Conservation (phyloP, 371 early-diverging fungal species). For the Lichtheimia corymbifera region DNA sequence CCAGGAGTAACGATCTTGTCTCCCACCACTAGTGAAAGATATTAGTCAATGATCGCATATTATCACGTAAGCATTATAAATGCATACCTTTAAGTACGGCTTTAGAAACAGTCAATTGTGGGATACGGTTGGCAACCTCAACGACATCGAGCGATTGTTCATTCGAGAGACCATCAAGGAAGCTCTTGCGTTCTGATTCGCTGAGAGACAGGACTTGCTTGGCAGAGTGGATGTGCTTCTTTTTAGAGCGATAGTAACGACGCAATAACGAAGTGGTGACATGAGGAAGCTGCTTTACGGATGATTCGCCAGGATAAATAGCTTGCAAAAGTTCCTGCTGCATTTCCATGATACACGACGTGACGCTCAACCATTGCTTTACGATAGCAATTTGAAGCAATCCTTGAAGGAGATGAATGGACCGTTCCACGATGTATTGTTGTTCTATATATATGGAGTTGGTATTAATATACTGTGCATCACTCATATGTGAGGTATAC, state of each 20-base stretch:
- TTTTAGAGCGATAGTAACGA: slow-evolving; percentile 29
- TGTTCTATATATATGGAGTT: slow-evolving; percentile 51
- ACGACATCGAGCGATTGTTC: slow-evolving; percentile 70
- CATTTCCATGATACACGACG: slow-evolving; percentile 69
- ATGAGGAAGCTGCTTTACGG: slow-evolving; percentile 85
- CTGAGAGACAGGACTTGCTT: slow-evolving; percentile 68
- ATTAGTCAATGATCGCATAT: not conserved
- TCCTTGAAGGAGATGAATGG: slow-evolving; percentile 78
- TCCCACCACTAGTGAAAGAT: slow-evolving; percentile 58
- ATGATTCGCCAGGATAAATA: slow-evolving; percentile 68
- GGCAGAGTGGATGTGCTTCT: slow-evolving; percentile 44
- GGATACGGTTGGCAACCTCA: slow-evolving; percentile 76
- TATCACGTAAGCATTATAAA: not conserved
- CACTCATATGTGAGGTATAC: not conserved
- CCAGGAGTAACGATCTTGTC: slow-evolving; percentile 80
- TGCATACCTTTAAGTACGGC: slow-evolving; percentile 72
- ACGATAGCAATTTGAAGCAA: slow-evolving; percentile 86
- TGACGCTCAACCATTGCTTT: slow-evolving; percentile 75
- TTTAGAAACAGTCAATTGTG: slow-evolving; percentile 69
- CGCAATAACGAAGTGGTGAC: slow-evolving; percentile 51
- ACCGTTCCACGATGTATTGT: slow-evolving; percentile 69
- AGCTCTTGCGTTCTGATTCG: slow-evolving; percentile 61
- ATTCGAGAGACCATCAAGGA: slow-evolving; percentile 55
- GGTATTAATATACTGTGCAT: not conserved
- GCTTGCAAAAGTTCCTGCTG: slow-evolving; percentile 85